phyloP scores from a whole-genome alignment of 306 rosid species.

The Rubus idaeus region DNA sequence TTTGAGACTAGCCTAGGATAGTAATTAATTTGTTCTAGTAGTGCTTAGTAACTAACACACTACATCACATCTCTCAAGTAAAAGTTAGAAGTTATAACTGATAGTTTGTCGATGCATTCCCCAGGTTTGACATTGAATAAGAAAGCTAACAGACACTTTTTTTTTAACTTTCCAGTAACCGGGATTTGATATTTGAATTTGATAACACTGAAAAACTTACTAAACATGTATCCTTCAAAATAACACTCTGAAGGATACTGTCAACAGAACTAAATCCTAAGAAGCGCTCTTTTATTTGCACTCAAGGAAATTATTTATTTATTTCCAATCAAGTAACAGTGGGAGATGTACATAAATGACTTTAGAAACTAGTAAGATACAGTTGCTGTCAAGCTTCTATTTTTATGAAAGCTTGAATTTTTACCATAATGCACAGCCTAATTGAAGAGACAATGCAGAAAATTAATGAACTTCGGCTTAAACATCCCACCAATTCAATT shows the following conservation, averaged over 20 bases:
- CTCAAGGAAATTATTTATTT: neutral
- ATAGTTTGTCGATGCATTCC: neutral
- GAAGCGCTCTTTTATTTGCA: slow-evolving; percentile 1
- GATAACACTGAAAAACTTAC: neutral
- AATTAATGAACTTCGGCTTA: neutral
- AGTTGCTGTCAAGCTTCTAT: no score
- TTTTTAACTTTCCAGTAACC: neutral
- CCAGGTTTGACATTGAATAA: neutral
- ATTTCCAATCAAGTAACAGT: neutral
- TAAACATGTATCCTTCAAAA: no score
- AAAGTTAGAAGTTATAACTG: neutral
- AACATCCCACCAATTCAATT: neutral
- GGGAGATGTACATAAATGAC: neutral
- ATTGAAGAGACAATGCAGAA: neutral
- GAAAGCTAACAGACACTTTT: neutral
- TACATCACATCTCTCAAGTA: neutral
- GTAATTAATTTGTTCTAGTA: neutral
- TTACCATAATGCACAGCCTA: neutral
- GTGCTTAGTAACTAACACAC: neutral
- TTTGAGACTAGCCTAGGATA: neutral
- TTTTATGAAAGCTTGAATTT: neutral
- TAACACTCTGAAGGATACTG: neutral
- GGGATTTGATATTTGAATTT: neutral
- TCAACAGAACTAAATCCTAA: neutral
- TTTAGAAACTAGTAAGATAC: neutral